phyloP scores from a whole-genome alignment of 257 asterid species.

The Nicotiana attenuata region DNA sequence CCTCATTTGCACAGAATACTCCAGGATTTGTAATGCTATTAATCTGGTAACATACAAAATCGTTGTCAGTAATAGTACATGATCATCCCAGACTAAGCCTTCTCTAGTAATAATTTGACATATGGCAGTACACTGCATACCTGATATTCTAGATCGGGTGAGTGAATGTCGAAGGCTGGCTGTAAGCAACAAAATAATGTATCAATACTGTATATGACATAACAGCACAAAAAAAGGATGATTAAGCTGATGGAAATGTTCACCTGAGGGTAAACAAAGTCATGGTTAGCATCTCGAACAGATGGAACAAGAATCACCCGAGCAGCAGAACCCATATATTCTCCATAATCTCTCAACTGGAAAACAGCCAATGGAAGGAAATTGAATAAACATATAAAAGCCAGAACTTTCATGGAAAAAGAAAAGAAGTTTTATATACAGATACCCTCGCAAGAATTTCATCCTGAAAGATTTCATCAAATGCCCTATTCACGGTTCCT shows the following conservation, averaged over 20 bases:
- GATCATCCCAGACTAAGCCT: not conserved
- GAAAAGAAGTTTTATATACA: not conserved
- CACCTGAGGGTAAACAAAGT: slow-evolving; percentile 92
- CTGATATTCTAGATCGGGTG: slow-evolving; percentile 56
- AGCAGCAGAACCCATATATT: slow-evolving; percentile 83
- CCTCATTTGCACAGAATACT: slow-evolving; percentile 75
- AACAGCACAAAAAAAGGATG: not conserved
- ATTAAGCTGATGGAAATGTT: slow-evolving; percentile 14
- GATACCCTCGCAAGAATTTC: slow-evolving; percentile 84
- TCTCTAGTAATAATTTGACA: not conserved
- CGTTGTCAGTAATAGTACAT: slow-evolving; percentile 8
- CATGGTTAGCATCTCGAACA: slow-evolving; percentile 89
- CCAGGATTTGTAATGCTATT: slow-evolving; percentile 84
- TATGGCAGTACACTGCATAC: slow-evolving; percentile 31
- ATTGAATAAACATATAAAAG: slow-evolving; percentile 8
- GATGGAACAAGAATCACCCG: slow-evolving; percentile 86
- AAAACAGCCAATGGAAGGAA: slow-evolving; percentile 17
- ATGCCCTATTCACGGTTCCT: slow-evolving; percentile 57
- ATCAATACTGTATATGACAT: not conserved
- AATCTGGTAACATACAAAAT: slow-evolving; percentile 40
- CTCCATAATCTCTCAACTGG: slow-evolving; percentile 92
- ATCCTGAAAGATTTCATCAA: slow-evolving; percentile 61
- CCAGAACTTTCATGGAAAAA: not conserved
- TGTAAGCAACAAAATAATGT: slow-evolving; percentile 35
- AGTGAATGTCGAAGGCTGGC: slow-evolving; percentile 75